phyloP scores from a whole-genome alignment of 495 filamentous ascomycete species.

The Trypethelium eluteriae region DNA sequence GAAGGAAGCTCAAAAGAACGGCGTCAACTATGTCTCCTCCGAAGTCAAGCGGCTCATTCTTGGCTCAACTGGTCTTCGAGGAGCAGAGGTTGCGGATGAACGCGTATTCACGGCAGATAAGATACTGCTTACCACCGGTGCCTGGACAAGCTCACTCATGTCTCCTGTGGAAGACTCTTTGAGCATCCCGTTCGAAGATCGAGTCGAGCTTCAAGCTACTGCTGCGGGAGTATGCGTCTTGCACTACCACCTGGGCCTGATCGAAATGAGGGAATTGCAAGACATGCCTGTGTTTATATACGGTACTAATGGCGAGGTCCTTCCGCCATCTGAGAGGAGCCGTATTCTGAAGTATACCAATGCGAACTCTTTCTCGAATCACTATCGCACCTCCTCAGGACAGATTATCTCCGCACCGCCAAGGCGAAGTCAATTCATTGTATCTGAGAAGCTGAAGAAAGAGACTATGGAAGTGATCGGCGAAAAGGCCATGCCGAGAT shows the following conservation, averaged over 20 bases:
- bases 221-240: constrained; percentile 39
- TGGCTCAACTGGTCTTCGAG: constrained; percentile 22
- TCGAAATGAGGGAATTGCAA: constrained; percentile 29
- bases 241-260: constrained; percentile 33
- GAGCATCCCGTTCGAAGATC: constrained; percentile 23
- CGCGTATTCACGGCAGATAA: constrained; percentile 21
- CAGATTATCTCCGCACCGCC: constrained; percentile 33
- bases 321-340: constrained; percentile 33
- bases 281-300: constrained; percentile 39
- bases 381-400: constrained; percentile 28
- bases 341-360: constrained; percentile 38
- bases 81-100: constrained; percentile 27
- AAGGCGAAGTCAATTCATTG: constrained; percentile 19
- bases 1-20: constrained; percentile 28
- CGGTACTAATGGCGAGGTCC: constrained; percentile 35
- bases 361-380: constrained; percentile 34
- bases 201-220: constrained; percentile 36
- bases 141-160: constrained; percentile 34
- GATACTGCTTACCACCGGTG: constrained; percentile 24
- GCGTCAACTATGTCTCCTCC: constrained; percentile 34
- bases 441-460: constrained; percentile 25
- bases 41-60: constrained; percentile 31
- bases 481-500: constrained; percentile 20
- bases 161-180: constrained; percentile 33
- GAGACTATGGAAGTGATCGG: constrained; percentile 23